Evolutionary conservation across 148 eudicot genomes (phyloP).

Genomic region (Polygonum aviculare): DNA sequence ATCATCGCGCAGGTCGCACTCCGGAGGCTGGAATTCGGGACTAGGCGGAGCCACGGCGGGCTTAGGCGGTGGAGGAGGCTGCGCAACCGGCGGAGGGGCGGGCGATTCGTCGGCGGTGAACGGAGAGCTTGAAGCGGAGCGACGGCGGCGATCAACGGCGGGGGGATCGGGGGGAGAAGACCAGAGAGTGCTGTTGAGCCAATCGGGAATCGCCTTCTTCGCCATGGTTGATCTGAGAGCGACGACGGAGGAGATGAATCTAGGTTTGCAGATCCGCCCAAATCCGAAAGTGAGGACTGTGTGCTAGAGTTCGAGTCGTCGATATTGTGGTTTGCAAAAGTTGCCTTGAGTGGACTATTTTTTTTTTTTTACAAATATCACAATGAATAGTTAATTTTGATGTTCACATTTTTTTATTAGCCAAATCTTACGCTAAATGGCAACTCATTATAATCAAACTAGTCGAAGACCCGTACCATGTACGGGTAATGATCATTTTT

Average conservation of each 20-base stretch:
- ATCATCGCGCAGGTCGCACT: constrained; percentile 12
- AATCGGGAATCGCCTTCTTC: constrained; percentile 57
- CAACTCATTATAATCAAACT: no score
- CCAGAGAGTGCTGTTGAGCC: constrained; percentile 95
- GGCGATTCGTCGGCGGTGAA: constrained; percentile 5
- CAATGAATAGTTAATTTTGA: no score
- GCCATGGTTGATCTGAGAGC: not conserved
- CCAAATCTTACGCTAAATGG: no score
- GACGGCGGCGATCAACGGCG: constrained; percentile 14
- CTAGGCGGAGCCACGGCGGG: constrained; percentile 16
- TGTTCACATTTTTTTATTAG: no score
- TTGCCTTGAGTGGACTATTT: no score
- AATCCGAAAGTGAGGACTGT: not conserved
- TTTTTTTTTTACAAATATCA: no score
- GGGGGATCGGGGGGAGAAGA: constrained; percentile 23
- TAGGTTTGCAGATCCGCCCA: not conserved
- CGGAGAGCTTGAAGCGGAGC: constrained; percentile 14
- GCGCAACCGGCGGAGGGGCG: constrained; percentile 8
- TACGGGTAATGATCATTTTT: no score
- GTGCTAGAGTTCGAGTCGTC: no score
- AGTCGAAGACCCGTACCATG: no score
- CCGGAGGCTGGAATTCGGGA: constrained; percentile 2
- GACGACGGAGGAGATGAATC: not conserved
- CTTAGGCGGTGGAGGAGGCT: constrained; percentile 13
- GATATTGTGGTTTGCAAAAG: no score